Conservation (phyloP, 1,284 basidiomycete genomes). For the Sporisorium scitamineum region DNA sequence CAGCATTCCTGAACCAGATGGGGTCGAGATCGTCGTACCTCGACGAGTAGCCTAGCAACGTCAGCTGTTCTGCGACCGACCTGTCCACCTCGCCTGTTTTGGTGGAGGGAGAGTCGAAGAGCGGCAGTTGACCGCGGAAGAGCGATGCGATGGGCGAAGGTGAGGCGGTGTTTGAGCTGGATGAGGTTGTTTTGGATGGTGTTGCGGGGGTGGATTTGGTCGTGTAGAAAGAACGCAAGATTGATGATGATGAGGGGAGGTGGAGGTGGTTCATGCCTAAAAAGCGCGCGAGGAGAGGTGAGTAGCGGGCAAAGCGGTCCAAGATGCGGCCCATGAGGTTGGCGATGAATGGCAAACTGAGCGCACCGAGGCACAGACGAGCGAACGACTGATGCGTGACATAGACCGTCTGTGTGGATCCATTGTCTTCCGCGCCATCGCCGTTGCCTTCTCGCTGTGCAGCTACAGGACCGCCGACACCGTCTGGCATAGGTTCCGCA, state of each 20-base stretch:
- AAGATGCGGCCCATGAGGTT: constrained; percentile 57
- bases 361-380: constrained; percentile 55
- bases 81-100: neutral
- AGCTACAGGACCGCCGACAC: constrained; percentile 21
- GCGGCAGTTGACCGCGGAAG: constrained; percentile 30
- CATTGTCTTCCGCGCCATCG: constrained; percentile 8
- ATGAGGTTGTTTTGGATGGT: neutral
- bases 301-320: constrained; percentile 30
- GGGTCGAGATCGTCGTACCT: constrained; percentile 60
- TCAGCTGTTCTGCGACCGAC: constrained; percentile 18
- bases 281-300: constrained; percentile 25
- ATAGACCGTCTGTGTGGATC: constrained; percentile 48
- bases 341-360: constrained; percentile 58
- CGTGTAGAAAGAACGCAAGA: constrained; percentile 34
- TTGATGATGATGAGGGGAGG: constrained; percentile 3
- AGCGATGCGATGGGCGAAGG: constrained; percentile 35
- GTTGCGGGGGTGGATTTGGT: constrained; percentile 25
- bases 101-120: constrained; percentile 11
- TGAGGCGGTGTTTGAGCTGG: neutral
- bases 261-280: constrained; percentile 40
- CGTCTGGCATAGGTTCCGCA: constrained; percentile 13
- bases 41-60: constrained; percentile 15
- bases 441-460: constrained; percentile 18
- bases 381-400: constrained; percentile 51
- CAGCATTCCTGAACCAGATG: constrained; percentile 62